phyloP scores from a whole-genome alignment of 441 rosid species.

The Jatropha podagrica region DNA sequence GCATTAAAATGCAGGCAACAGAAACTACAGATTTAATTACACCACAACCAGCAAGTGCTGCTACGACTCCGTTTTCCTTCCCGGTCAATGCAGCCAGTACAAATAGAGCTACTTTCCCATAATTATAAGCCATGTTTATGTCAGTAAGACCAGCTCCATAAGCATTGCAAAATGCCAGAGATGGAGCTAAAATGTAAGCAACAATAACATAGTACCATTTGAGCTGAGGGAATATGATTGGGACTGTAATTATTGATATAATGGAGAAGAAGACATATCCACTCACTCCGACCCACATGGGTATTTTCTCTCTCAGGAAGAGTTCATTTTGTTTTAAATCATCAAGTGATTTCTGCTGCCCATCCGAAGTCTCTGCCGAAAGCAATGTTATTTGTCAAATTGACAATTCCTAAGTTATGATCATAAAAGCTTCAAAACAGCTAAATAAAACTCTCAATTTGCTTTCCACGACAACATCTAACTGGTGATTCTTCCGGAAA shows the following conservation, averaged over 20 bases:
- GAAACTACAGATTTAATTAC: conserved; percentile 60
- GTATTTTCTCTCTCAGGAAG: conserved; percentile 58
- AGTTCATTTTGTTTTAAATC: conserved; percentile 44
- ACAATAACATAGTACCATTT: conserved; percentile 62
- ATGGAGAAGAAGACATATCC: conserved; percentile 50
- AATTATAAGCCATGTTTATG: conserved; percentile 73
- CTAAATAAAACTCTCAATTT: no score
- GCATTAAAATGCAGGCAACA: conserved; percentile 68
- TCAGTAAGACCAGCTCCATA: conserved; percentile 74
- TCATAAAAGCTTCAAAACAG: no score
- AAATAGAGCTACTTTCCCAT: conserved; percentile 69
- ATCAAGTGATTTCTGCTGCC: conserved; percentile 18
- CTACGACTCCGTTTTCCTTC: conserved; percentile 51
- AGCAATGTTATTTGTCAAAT: neutral
- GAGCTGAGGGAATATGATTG: conserved; percentile 63
- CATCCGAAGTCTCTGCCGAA: conserved; percentile 22
- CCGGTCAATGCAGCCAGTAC: conserved; percentile 57
- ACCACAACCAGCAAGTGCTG: conserved; percentile 68
- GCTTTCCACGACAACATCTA: neutral
- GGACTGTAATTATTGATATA: conserved; percentile 47
- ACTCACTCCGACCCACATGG: conserved; percentile 48
- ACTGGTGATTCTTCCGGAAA: neutral
- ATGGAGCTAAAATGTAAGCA: conserved; percentile 61
- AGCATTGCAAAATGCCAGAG: conserved; percentile 70
- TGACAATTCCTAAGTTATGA: no score